Evolutionary conservation across 1,139 yeast species (phyloP), one percentile per base, ranked within the genome.

Genomic region (Debaryomyces psychrophilus): DNA sequence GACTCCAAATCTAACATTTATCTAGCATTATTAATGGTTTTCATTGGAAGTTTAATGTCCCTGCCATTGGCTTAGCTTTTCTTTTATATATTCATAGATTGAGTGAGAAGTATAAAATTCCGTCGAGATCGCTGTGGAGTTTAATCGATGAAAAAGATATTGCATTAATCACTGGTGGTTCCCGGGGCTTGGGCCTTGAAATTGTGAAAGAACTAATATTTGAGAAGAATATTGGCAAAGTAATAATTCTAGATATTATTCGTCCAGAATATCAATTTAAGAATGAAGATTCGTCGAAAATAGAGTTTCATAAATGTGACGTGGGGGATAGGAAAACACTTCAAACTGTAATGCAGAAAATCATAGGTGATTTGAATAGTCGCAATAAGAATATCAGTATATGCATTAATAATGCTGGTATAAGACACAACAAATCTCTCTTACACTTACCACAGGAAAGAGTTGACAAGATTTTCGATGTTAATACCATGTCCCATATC

Each of bases 351-450:
- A 28, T 71, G 2, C 53, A 57, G 2, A 49, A 50, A 1, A 62
- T 73, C 1, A 55, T 74, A 2, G 46, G 55, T 0, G 46, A 53
- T 6, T 67, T 83, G 34, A 62, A 65, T 18, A 28, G 46, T 1
- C 46, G 55, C n/a, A 56, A 63, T 8, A 66, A 68, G 2, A 52
- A 58, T 17, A 67, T 87, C 2, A 76, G 83, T 27, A 68, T 87
- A 0, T 62, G 88, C 36, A 68, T 90, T 22, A 86, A 87, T 58
- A 89, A 88, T 61, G 96, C 95, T 0, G 96, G 93, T 0, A 66
- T 83, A 8, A 71, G 92, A 43, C 82, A 81, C 40, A 64, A 65
- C 47, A 71, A 73, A 36, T 55, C 75, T 1, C 53, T 86, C 2
- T 50, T 73, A 9, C 69, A 73, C 5, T 48, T 79, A 41, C 46